Percentiles rank a stretch among this genome's conserved stretches.
Evolutionary conservation across 2,329 filamentous ascomycete species (phyloP).

Genomic region (Sporothrix dimorphospora): DNA sequence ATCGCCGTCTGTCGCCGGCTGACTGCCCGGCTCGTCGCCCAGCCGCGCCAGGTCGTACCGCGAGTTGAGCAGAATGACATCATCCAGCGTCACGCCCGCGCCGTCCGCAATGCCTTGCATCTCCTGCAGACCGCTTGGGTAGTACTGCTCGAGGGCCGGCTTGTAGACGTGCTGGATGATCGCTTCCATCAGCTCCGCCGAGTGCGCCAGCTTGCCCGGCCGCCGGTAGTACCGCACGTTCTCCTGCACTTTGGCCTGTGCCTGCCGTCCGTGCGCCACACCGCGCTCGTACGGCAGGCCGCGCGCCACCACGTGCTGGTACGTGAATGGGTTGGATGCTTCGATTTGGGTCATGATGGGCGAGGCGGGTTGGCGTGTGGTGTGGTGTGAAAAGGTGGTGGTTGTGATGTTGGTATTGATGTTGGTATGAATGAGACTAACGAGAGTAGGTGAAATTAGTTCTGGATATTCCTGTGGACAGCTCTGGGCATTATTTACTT

Average conservation of each 20-base stretch:
- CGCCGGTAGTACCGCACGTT: slow-evolving; percentile 36
- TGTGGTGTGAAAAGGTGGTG: not conserved
- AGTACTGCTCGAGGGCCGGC: slow-evolving; percentile 34
- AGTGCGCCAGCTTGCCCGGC: slow-evolving; percentile 35
- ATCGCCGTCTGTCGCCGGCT: not conserved
- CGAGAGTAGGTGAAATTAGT: not conserved
- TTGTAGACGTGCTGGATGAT: slow-evolving; percentile 36
- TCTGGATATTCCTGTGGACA: not conserved
- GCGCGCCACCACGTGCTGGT: slow-evolving; percentile 36
- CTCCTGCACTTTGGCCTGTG: slow-evolving; percentile 33
- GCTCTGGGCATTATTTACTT: not conserved
- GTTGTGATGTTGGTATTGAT: not conserved
- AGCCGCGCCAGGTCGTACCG: slow-evolving; percentile 36
- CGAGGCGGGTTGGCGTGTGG: too few relatives aligned
- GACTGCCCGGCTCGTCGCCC: slow-evolving; percentile 19
- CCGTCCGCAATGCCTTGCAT: slow-evolving; percentile 37
- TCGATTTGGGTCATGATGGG: slow-evolving; percentile 22
- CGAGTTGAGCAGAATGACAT: slow-evolving; percentile 36
- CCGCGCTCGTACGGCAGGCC: slow-evolving; percentile 37
- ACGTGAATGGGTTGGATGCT: slow-evolving; percentile 26
- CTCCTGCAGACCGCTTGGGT: slow-evolving; percentile 31
- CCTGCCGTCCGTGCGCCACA: slow-evolving; percentile 34
- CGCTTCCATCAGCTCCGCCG: slow-evolving; percentile 28
- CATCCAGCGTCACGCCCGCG: slow-evolving; percentile 33
- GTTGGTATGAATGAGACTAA: not conserved